Evolutionary conservation across 805 yeast species (phyloP), one percentile per base, ranked within the genome.

Genomic region (Candida tallmaniae): DNA sequence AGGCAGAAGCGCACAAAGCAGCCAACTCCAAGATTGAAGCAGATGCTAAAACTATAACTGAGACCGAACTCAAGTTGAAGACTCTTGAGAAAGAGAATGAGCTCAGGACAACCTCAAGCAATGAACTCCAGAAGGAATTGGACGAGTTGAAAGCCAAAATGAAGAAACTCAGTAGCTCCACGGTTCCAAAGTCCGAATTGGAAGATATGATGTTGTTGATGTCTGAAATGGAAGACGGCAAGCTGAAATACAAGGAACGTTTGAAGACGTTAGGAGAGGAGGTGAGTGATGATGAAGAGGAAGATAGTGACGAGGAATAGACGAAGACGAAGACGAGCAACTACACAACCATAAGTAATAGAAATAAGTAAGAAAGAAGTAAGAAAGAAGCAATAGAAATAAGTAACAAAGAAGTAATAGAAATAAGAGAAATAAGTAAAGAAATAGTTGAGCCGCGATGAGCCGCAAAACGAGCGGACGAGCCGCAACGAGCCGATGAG

Each of bases 191-290:
- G 26, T 35, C 39, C 16, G 39, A 32, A 18, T 18, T 39, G 15
- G 95, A 87, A 47, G 95, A 85, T 42, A 56, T 87, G 47, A 73
- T 87, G 78, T 58, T 86, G 16, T 61, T 88, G 13, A 76, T 88
- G 54, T 74, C 83, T 13, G 95, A 85, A 29, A 61, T 86, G 46
- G 95, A 87, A 39, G 87, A 81, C 32, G 75, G 73, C 43, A 76
- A 76, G 38, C 62, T 68, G 20, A 66, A 66, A 41, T 80, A 84
- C 52, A 80, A 80, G 49, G 48, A 56, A 5, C 68, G 62, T 38
- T 65, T 82, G 24, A 65, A 63, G 37, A 61, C 52, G 0, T 48
- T 78, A 4, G 86, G 85, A 0, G 76, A 70, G 34, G 80, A 72
- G 1, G 68, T 79, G 1, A 78, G 87, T 4, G 77, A 85, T 31